Conservation (phyloP, 2,329 filamentous ascomycete species). For the Epichloe sibirici region DNA sequence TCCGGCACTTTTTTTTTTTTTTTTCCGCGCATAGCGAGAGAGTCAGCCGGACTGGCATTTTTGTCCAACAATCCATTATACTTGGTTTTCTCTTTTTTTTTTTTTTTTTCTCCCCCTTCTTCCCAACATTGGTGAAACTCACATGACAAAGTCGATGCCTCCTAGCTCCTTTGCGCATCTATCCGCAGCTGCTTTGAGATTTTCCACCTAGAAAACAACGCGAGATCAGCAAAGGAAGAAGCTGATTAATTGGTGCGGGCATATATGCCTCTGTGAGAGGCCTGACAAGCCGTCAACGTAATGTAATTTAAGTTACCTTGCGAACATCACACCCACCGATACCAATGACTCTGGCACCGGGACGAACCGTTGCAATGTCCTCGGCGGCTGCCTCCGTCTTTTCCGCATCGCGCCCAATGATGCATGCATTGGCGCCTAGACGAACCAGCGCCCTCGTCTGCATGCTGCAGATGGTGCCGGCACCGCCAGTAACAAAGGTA, state of each 20-base stretch:
- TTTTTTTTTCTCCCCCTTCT: neutral
- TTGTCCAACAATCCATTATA: too few relatives aligned
- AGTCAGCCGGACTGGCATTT: neutral
- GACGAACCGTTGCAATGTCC: constrained; percentile 68
- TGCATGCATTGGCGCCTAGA: constrained; percentile 86
- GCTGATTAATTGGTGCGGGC: too few relatives aligned
- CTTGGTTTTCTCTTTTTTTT: neutral
- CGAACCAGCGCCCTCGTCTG: constrained; percentile 87
- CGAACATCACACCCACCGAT: constrained; percentile 74
- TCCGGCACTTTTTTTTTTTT: constrained; percentile 53
- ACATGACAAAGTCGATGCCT: constrained; percentile 87
- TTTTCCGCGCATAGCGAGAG: neutral
- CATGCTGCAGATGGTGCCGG: constrained; percentile 85
- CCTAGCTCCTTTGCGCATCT: constrained; percentile 74
- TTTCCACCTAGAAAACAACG: constrained; percentile 15
- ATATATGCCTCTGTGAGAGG: too few relatives aligned
- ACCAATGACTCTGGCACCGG: constrained; percentile 74
- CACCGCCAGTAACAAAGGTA: constrained; percentile 88
- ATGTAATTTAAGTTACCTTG: constrained; percentile 30
- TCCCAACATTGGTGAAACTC: constrained; percentile 17
- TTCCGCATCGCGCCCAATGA: constrained; percentile 77
- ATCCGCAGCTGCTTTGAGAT: constrained; percentile 54
- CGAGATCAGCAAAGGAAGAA: neutral
- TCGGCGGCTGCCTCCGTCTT: constrained; percentile 75
- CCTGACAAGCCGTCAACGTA: too few relatives aligned